Evolutionary conservation across 2,329 filamentous ascomycete genomes (phyloP), one percentile per base, ranked within the genome.

Genomic region (Fusarium heterosporum): DNA sequence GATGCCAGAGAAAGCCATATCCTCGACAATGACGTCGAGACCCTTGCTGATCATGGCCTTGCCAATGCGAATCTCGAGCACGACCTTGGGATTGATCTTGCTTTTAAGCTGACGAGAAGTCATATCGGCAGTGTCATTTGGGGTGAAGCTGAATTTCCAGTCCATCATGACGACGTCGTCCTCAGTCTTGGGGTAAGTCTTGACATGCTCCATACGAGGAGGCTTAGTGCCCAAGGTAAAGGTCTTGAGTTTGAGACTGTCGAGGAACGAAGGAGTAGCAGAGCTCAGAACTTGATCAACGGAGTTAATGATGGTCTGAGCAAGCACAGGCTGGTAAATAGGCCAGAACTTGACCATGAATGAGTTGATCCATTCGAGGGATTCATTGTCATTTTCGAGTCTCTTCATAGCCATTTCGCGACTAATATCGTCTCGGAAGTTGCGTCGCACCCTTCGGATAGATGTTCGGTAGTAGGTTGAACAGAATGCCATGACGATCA

Each of bases 321-420:
- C 95, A 13, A 99, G 87, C 11, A 98, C 93, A 2, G 96, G 96
- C 55, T 96, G 93, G 77, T 97, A 98, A 74, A 99, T 99, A 64
- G 96, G 96, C 96, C 96, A 99, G 82, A 99, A 99, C 78, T 99
- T 99, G 80, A 96, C 89, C 72, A 99, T 78, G 81, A 99, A 99
- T 72, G 93, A 97, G 84, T 99, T 99, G 78, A 99, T 98, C 96
- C 96, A 99, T 78, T 99, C 96, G 47, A 99, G 83, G 56, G 92
- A 96, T 80, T 99, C 96, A 26, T 89, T 89, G 72, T 99, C 96
- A 10, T 89, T 96, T 72, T 98, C 96, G 53, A 99, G 83, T 73
- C 87, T 92, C 78, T 90, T 90, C 79, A 97, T 92, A 13, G 91
- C 90, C 84, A 97, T 85, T 78, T 97, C 94, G 53, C 96, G 90